Evolutionary conservation across 2,329 filamentous ascomycete species (phyloP).

Genomic region (Apiospora rasikravindrae): DNA sequence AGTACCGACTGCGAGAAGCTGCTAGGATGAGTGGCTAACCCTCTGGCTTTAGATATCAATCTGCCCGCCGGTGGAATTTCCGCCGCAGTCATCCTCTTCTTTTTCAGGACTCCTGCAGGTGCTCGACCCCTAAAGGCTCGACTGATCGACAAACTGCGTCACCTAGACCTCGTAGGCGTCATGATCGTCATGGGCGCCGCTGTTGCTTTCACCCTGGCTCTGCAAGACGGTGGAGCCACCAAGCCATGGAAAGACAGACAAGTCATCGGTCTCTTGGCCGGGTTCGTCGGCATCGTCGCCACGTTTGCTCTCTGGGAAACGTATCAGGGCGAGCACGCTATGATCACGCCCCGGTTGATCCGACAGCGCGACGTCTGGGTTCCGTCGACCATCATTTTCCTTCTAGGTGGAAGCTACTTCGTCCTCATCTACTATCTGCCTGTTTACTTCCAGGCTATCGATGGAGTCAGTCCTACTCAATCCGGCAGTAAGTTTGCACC

Average conservation of each 20-base stretch:
- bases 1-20: neutral
- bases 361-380: slow-evolving; percentile 18
- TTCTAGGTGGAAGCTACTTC: slow-evolving; percentile 16
- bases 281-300: slow-evolving; percentile 33
- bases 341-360: slow-evolving; percentile 25
- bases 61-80: slow-evolving; percentile 29
- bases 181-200: slow-evolving; percentile 24
- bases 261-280: slow-evolving; percentile 24
- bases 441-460: slow-evolving; percentile 30
- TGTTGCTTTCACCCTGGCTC: slow-evolving; percentile 31
- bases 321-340: slow-evolving; percentile 27
- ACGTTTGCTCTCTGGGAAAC: slow-evolving; percentile 30
- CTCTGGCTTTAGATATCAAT: slow-evolving; percentile 28
- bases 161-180: slow-evolving; percentile 27
- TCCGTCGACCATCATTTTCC: slow-evolving; percentile 7
- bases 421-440: slow-evolving; percentile 28
- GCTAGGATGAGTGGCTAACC: neutral
- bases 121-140: neutral
- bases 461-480: slow-evolving; percentile 22
- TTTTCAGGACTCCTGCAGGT: slow-evolving; percentile 18
- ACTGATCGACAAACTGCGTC: slow-evolving; percentile 16
- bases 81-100: slow-evolving; percentile 25
- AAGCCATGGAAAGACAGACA: neutral
- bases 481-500: slow-evolving; percentile 20
- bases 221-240: neutral